phyloP scores from a whole-genome alignment of 1,139 yeast species.

The Hansenula sp. region DNA sequence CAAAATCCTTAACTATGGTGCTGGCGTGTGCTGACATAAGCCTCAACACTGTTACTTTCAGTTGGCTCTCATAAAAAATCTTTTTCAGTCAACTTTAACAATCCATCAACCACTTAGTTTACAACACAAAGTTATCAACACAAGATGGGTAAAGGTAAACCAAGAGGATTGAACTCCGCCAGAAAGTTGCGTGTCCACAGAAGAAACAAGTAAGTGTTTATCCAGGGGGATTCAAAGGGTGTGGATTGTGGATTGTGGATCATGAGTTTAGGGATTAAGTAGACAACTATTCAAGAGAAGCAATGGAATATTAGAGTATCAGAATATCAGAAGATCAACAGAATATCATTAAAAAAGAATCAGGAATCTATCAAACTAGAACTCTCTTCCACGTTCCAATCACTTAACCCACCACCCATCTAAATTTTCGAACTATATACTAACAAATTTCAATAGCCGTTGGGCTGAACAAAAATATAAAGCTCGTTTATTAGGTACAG shows the following conservation, averaged over 20 bases:
- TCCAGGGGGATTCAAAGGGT: background rate
- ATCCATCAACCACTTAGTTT: constrained; percentile 7
- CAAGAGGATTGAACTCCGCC: constrained; percentile 99
- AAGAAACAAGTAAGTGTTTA: constrained; percentile 74
- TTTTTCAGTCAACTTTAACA: background rate
- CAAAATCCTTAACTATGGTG: background rate
- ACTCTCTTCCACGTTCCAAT: no score
- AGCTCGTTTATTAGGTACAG: constrained; percentile 98
- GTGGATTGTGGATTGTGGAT: background rate
- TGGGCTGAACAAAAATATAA: constrained; percentile 99
- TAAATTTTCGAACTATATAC: constrained; percentile 9
- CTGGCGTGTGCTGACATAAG: background rate
- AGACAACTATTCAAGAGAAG: background rate
- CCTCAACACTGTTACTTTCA: background rate
- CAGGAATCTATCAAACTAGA: no score
- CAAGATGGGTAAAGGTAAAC: constrained; percentile 85
- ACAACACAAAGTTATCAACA: constrained; percentile 17
- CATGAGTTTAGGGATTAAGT: no score
- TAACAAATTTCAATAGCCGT: constrained; percentile 46
- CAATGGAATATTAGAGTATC: no score
- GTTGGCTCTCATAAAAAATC: background rate
- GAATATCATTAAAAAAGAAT: no score
- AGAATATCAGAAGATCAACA: no score
- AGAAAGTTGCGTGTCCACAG: constrained; percentile 99
- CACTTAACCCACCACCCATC: no score